Base-by-base conservation (phyloP, 306 rosid genomes). In the Vigna hirtella region DNA sequence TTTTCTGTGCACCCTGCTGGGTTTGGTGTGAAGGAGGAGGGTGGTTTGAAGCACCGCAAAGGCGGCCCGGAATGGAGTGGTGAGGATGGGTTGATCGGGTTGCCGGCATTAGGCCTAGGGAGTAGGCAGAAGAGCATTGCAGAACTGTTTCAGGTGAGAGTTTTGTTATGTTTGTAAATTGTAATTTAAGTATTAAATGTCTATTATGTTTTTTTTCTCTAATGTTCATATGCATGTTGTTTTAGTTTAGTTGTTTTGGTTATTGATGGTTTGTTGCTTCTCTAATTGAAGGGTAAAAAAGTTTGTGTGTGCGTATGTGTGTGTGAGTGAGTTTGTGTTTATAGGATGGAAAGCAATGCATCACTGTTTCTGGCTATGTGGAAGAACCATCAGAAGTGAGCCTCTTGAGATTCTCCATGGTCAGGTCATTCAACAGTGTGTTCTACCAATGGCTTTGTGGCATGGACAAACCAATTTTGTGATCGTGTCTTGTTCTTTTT, bases 61-160 rank as follows among this genome's bases (percentile, higher is more conserved):
- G 88, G 87, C 30, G 86, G 87, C 1, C 70, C 87, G 0, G 93
- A 94, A 73, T 94, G 98, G 98, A 94, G 93, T n/a, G 81, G 77
- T 7, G 87, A 77, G 2, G 88, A 90, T 32, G 90, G 93, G 36
- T 83, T 91, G 82, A 90, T 94, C 42, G 94, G 98, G 36, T 80
- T 90, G 85, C 96, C 94, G 22, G 84, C 94, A 66, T 66, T 94
- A 36, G 98, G 97, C 36, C 90, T 89, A 74, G 94, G 94, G 43
- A 91, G 83, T 81, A 88, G 87, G 87, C 97, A 88, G 66, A 92
- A 86, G 86, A 90, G 93, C 67, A 88, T 89, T 74, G 93, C 91
- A 9, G 95, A 92, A 45, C 81, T 95, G 34, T 81, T 91, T 88
- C 93, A 92, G 91, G 98, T 92, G 83, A 70, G 59, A 48, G 42